phyloP scores from a whole-genome alignment of 805 yeast genomes.

The Candida glaebosa region DNA sequence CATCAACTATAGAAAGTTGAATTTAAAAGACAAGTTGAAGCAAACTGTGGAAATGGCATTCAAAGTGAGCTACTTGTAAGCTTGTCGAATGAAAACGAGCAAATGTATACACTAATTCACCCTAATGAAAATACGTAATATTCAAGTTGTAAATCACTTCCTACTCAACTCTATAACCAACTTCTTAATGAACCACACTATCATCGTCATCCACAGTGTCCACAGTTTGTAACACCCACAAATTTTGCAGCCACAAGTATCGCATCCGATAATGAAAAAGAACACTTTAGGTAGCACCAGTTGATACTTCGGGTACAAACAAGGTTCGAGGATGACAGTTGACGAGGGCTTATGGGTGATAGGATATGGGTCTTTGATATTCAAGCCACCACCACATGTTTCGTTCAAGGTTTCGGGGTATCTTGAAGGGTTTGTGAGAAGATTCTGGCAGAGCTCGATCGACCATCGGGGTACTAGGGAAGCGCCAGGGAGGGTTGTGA shows the following conservation, averaged over 20 bases:
- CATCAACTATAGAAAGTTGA: constrained; percentile 21
- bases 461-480: constrained; percentile 90
- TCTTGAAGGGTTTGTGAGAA: constrained; percentile 68
- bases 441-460: constrained; percentile 89
- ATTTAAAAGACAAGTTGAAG: constrained; percentile 25
- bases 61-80: constrained; percentile 35
- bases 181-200: too few relatives aligned
- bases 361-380: constrained; percentile 87
- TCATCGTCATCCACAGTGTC: too few relatives aligned
- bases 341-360: constrained; percentile 65
- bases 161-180: too few relatives aligned
- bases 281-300: not conserved
- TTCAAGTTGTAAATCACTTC: too few relatives aligned
- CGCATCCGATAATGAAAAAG: not conserved
- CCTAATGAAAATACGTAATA: too few relatives aligned
- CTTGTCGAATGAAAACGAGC: too few relatives aligned
- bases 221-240: too few relatives aligned
- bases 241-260: not conserved
- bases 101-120: too few relatives aligned
- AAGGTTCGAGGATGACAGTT: constrained; percentile 3
- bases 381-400: constrained; percentile 82
- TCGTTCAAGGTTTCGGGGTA: constrained; percentile 66
- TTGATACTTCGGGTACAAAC: not conserved
- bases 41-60: constrained; percentile 44
- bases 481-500: constrained; percentile 86